Conservation (phyloP, 1,139 yeast genomes). For the Protomyces macrosporus region DNA sequence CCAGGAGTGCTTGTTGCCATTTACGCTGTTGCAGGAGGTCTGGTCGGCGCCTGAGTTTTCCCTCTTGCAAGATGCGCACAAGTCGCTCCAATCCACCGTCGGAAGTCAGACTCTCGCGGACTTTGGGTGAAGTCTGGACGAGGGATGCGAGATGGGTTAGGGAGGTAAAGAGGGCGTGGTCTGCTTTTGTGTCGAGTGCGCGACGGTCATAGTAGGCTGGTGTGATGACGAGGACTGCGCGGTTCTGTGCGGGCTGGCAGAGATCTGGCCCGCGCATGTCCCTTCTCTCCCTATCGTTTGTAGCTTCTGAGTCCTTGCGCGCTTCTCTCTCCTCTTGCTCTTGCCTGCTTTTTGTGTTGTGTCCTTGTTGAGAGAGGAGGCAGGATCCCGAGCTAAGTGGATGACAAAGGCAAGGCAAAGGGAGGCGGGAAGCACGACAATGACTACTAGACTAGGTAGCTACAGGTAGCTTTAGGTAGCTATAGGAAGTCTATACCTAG, state of each 20-base stretch:
- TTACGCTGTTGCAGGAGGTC: constrained; percentile 49
- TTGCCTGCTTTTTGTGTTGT: too few relatives aligned
- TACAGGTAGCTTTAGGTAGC: too few relatives aligned
- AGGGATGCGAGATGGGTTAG: constrained; percentile 82
- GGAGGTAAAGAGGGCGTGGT: constrained; percentile 85
- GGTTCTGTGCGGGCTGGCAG: constrained; percentile 68
- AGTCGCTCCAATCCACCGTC: constrained; percentile 93
- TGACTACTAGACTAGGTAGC: too few relatives aligned
- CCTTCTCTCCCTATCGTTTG: background rate
- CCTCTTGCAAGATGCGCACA: constrained; percentile 60
- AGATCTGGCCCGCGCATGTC: constrained; percentile 86
- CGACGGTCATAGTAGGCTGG: constrained; percentile 84
- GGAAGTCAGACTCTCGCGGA: constrained; percentile 75
- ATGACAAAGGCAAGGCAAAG: too few relatives aligned
- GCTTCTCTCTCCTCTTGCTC: background rate
- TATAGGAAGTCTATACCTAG: too few relatives aligned
- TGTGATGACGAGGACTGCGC: constrained; percentile 86
- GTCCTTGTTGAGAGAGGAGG: too few relatives aligned
- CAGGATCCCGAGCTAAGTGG: too few relatives aligned
- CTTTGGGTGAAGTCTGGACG: constrained; percentile 80
- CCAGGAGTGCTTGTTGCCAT: constrained; percentile 93
- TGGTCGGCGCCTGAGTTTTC: constrained; percentile 45
- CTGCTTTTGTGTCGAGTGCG: constrained; percentile 85
- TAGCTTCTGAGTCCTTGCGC: too few relatives aligned
- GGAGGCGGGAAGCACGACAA: too few relatives aligned